Percentiles rank a stretch among this genome's conserved stretches.
phyloP scores from a whole-genome alignment of 306 rosid species.

The Sphenostylis stenocarpa region DNA sequence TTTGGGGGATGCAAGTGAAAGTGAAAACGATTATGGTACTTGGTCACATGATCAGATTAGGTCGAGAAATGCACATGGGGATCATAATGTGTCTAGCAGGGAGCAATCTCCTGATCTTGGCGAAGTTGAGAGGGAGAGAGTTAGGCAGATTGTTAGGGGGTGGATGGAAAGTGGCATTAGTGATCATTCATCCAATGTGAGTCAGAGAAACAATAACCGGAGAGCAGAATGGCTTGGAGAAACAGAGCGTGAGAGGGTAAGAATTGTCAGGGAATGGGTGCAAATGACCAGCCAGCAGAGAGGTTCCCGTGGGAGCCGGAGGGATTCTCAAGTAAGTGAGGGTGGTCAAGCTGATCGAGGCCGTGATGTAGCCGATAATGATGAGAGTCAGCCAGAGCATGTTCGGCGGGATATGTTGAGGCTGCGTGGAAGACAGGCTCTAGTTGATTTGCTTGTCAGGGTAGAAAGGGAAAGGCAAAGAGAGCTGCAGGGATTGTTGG shows the following conservation, averaged over 20 bases:
- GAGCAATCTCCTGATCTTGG: slow-evolving; percentile 99
- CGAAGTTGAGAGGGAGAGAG: slow-evolving; percentile 99
- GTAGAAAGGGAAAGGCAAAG: slow-evolving; percentile 92
- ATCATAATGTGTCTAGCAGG: slow-evolving; percentile 73
- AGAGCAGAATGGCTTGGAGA: slow-evolving; percentile 99
- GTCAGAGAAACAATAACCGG: slow-evolving; percentile 66
- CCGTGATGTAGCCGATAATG: slow-evolving; percentile 65
- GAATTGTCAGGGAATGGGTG: slow-evolving; percentile 98
- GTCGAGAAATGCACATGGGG: slow-evolving; percentile 56
- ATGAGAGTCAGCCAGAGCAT: slow-evolving; percentile 94
- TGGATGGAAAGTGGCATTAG: slow-evolving; percentile 98
- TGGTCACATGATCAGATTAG: slow-evolving; percentile 84
- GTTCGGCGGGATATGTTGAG: slow-evolving; percentile 80
- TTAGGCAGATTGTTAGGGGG: slow-evolving; percentile 93
- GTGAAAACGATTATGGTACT: slow-evolving; percentile 87
- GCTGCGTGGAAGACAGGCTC: slow-evolving; percentile 95
- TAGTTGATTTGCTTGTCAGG: slow-evolving; percentile 90
- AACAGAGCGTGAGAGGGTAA: slow-evolving; percentile 99
- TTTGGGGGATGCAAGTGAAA: slow-evolving; percentile 89
- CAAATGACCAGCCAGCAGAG: slow-evolving; percentile 97
- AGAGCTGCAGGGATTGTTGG: slow-evolving; percentile 90
- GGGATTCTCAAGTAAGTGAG: slow-evolving; percentile 65
- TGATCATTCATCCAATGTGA: slow-evolving; percentile 75
- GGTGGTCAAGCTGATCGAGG: slow-evolving; percentile 54
- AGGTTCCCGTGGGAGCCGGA: slow-evolving; percentile 80